A percentile compares a stretch with the other conserved stretches of the same genome.
Conservation (phyloP, 495 filamentous ascomycete species). For the Penicillium cosmopolitanum region DNA sequence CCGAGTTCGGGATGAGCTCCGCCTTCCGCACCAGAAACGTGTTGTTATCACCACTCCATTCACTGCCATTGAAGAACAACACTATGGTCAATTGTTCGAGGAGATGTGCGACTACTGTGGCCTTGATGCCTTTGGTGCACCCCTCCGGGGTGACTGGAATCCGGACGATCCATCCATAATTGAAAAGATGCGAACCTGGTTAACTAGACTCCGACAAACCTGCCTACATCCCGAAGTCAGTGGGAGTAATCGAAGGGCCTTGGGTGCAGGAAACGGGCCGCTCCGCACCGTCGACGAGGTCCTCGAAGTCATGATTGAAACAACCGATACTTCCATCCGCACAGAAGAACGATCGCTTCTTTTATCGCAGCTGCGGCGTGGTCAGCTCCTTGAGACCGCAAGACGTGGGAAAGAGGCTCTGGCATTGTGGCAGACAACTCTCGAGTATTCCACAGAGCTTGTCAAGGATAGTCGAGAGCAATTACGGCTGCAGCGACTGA, state of each 20-base stretch:
- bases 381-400: slow-evolving; percentile 74
- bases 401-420: slow-evolving; percentile 61
- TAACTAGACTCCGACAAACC: slow-evolving; percentile 74
- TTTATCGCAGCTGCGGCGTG: slow-evolving; percentile 62
- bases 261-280: slow-evolving; percentile 66
- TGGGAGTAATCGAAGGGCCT: slow-evolving; percentile 63
- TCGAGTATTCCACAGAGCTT: slow-evolving; percentile 54
- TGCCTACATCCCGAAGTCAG: slow-evolving; percentile 85
- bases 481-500: slow-evolving; percentile 53
- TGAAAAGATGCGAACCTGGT: slow-evolving; percentile 71
- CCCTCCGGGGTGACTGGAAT: slow-evolving; percentile 63
- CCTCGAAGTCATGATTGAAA: slow-evolving; percentile 85
- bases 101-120: slow-evolving; percentile 72
- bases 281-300: slow-evolving; percentile 83
- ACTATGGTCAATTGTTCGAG: slow-evolving; percentile 73
- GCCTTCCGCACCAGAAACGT: slow-evolving; percentile 73
- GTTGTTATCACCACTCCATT: slow-evolving; percentile 90
- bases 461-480: slow-evolving; percentile 68
- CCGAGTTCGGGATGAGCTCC: slow-evolving; percentile 68
- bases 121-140: slow-evolving; percentile 64
- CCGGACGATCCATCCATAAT: slow-evolving; percentile 57
- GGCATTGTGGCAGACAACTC: slow-evolving; percentile 64
- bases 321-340: slow-evolving; percentile 65
- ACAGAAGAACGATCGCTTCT: slow-evolving; percentile 69
- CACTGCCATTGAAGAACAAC: slow-evolving; percentile 83